A percentile compares a stretch with the other conserved stretches of the same genome.
These are phyloP conservation scores for Cercophora samala DNA, from an alignment of 495 filamentous ascomycete genomes.

Conservation along the genomic window DNA sequence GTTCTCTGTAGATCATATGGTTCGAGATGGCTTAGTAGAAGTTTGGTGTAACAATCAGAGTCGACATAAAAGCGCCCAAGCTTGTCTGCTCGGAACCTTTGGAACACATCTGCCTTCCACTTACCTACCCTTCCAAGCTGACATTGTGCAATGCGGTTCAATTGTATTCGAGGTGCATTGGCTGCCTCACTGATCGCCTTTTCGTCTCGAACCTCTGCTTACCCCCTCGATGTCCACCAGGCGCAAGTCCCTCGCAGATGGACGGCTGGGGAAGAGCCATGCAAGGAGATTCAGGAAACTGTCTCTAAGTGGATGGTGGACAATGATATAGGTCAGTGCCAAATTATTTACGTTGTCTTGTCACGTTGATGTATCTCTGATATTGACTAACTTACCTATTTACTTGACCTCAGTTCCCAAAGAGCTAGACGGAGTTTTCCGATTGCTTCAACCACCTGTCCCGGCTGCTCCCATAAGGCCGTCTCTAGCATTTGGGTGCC, in stretches of 20 bases:
- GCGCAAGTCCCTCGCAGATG: background rate
- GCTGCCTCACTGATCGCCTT: background rate
- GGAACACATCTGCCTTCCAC: too few relatives aligned
- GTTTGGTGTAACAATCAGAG: background rate
- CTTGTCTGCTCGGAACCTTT: too few relatives aligned
- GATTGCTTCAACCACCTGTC: background rate
- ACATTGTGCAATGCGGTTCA: background rate
- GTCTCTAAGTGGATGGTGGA: conserved; percentile 14
- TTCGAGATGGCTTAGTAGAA: background rate
- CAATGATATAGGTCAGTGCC: conserved; percentile 17
- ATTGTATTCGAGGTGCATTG: background rate
- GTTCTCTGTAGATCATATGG: too few relatives aligned
- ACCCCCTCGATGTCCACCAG: background rate
- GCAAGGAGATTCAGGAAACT: conserved; percentile 10
- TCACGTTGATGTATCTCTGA: background rate
- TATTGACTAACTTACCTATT: background rate
- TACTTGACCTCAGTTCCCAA: conserved; percentile 9
- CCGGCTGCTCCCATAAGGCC: conserved; percentile 22
- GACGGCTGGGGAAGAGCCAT: conserved; percentile 3
- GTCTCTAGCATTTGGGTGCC: conserved; percentile 24
- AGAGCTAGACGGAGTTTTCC: background rate
- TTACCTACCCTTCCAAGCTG: too few relatives aligned
- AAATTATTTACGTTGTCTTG: too few relatives aligned
- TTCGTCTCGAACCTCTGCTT: background rate
- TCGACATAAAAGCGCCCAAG: background rate